Base-by-base conservation (phyloP, 768 basidiomycete genomes). In the Mycena vulgaris region DNA sequence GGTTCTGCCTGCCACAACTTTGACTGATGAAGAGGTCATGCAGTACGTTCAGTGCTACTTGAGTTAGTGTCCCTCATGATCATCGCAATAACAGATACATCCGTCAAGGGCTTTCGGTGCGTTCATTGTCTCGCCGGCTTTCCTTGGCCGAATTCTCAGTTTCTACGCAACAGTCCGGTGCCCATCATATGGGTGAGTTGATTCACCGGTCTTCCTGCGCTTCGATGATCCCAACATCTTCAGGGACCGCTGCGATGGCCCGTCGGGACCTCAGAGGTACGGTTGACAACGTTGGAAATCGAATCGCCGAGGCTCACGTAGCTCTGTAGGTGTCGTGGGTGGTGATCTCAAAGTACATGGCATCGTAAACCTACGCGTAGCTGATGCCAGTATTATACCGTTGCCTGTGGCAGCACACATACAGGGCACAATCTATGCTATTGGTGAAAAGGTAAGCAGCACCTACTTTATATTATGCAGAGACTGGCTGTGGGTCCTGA, bases 361-460 rank as follows among this genome's bases (percentile, higher is more conserved):
- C 0, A 69, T 68, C 1, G 48, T 52, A 1, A 74, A 74, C 40
- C 48, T 76, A 28, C 49, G 74, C 11, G 65, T 76, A 2, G 69
- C 58, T 7, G 75, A 76, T 59, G 75, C 74, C 2, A 73, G 71
- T 35, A 65, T 76, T 42, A 64, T 76, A 21, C 74, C 75, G 3
- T 23, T 74, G 7, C 62, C 49, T 8, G 0, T 71, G 0, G 74
- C 55, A 13, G 66, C 74, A 2, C 74, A 75, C 60, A n/a, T 65
- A 28, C 72, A 75, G 47, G 57, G 58, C 31, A 71, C 72, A 8
- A 67, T 74, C 2, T 75, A 75, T 66, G 72, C 72, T 16, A 63
- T 75, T 14, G 74, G 45, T 1, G 74, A 75, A 52, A 75, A 71
- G 65, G 70, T 71, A 56, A 5, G 21, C 35, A 11, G n/a, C n/a